Base-by-base conservation (phyloP, 2,329 filamentous ascomycete genomes). In the Fusarium ramigenum region DNA sequence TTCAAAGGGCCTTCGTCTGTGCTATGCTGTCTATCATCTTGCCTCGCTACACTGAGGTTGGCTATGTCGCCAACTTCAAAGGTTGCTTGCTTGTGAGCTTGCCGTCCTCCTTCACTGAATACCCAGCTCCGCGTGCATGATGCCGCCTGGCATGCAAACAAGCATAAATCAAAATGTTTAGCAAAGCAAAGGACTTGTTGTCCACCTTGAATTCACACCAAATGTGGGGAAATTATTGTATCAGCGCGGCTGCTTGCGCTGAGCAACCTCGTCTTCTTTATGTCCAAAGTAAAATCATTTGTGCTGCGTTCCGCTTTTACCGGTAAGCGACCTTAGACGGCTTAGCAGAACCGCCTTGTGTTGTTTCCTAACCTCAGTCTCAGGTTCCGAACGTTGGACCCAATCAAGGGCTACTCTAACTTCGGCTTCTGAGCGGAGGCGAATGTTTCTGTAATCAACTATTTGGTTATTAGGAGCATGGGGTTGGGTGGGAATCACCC, bases 391-490 rank as follows among this genome's bases (percentile, higher is more conserved):
- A 67, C 71, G 79, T 28, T 89, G 89, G 28, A 94, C 80, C 1
- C 88, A 87, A 62, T 89, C 86, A 21, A 94, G 82, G 85, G 94
- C 92, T 25, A 87, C 82, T 60, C 87, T 85, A 21, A 94, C 84
- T 76, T 93, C 87, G 7, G 86, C 87, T 69, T 93, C 88, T 7
- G 89, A 89, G 60, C 84, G 84, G 58, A 93, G 85, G 77, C 91
- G 88, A 32, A 74, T 43, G 34, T 40, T 68, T 34, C 59, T 65
- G 46, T 61, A 69, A 58, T 74, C 63, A 58, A 39, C 14, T 65
- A 30, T 65, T 34, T 70, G 44, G 28, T 39, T 18, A 16, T 42
- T 32, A 70, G 46, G 52, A 56, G 63, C 30, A 18, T 32, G 30
- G 49, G 40, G 49, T 47, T 73, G 70, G 32, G 67, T 59, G 34